Evolutionary conservation across 495 filamentous ascomycete genomes (phyloP).

Genomic region (Tirmania nivea): DNA sequence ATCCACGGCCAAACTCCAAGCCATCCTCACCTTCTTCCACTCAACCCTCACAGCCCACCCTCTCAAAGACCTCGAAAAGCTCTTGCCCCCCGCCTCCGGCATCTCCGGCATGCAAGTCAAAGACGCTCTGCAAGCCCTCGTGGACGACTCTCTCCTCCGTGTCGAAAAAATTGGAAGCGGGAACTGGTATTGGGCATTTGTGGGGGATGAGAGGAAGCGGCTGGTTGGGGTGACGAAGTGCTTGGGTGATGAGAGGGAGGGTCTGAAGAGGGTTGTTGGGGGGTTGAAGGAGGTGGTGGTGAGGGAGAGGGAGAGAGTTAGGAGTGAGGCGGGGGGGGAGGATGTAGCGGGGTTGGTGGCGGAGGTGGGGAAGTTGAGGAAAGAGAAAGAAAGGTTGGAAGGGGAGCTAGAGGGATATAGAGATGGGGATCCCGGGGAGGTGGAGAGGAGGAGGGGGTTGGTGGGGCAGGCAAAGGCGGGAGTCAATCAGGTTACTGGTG

Average conservation of each 20-base stretch:
- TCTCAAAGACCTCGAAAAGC: conserved; percentile 56
- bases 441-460: conserved; percentile 23
- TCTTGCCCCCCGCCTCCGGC: conserved; percentile 42
- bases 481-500: neutral
- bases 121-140: conserved; percentile 13
- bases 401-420: conserved; percentile 26
- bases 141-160: conserved; percentile 35
- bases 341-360: conserved; percentile 20
- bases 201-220: conserved; percentile 36
- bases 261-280: conserved; percentile 20
- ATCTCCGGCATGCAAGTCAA: conserved; percentile 18
- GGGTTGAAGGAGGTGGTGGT: conserved; percentile 14
- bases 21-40: conserved; percentile 43
- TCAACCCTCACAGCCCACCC: conserved; percentile 40
- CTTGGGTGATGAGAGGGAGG: conserved; percentile 34
- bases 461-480: neutral
- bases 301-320: conserved; percentile 20
- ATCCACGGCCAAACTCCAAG: conserved; percentile 36
- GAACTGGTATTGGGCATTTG: conserved; percentile 68
- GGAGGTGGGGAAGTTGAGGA: conserved; percentile 19
- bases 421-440: conserved; percentile 31
- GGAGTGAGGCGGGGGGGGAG: conserved; percentile 22
- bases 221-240: conserved; percentile 28
- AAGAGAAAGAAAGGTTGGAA: conserved; percentile 22
- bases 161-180: conserved; percentile 64